Conservation (phyloP, 192 early-diverging fungal genomes). For the Coemansia sp. region DNA sequence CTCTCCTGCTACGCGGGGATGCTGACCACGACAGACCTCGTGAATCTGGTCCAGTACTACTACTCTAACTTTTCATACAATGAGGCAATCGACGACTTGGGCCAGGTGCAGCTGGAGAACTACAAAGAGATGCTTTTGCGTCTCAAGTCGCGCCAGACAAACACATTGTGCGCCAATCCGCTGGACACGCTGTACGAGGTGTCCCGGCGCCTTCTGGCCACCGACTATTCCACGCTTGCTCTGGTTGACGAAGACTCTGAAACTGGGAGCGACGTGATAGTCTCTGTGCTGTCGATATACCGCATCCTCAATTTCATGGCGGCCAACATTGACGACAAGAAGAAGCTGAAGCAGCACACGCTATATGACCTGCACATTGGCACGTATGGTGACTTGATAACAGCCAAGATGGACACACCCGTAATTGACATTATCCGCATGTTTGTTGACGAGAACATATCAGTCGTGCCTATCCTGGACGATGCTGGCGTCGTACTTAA, state of each 20-base stretch:
- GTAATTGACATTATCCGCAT: slow-evolving; percentile 89
- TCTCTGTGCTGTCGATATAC: slow-evolving; percentile 88
- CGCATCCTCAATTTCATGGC: slow-evolving; percentile 88
- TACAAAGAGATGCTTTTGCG: slow-evolving; percentile 53
- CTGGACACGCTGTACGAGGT: slow-evolving; percentile 86
- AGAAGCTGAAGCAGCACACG: slow-evolving; percentile 61
- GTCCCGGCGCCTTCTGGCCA: slow-evolving; percentile 73
- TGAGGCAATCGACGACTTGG: slow-evolving; percentile 85
- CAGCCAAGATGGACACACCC: slow-evolving; percentile 74
- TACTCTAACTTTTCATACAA: slow-evolving; percentile 78
- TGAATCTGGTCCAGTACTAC: slow-evolving; percentile 91
- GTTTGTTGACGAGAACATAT: slow-evolving; percentile 89
- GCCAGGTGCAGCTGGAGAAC: slow-evolving; percentile 59
- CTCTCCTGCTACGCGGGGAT: slow-evolving; percentile 86
- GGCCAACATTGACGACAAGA: slow-evolving; percentile 73
- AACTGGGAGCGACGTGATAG: slow-evolving; percentile 79
- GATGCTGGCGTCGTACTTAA: slow-evolving; percentile 82
- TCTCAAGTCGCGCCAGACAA: slow-evolving; percentile 53
- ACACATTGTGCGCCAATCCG: slow-evolving; percentile 78
- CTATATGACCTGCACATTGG: slow-evolving; percentile 83
- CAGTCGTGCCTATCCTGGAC: slow-evolving; percentile 92
- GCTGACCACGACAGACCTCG: slow-evolving; percentile 95
- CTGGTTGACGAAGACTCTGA: slow-evolving; percentile 79
- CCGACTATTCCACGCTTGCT: slow-evolving; percentile 85
- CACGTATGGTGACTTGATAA: slow-evolving; percentile 80